Evolutionary conservation across 177 flowering plant genomes (phyloP), one percentile per base, ranked within the genome.

Genomic region (Telopea speciosissima): DNA sequence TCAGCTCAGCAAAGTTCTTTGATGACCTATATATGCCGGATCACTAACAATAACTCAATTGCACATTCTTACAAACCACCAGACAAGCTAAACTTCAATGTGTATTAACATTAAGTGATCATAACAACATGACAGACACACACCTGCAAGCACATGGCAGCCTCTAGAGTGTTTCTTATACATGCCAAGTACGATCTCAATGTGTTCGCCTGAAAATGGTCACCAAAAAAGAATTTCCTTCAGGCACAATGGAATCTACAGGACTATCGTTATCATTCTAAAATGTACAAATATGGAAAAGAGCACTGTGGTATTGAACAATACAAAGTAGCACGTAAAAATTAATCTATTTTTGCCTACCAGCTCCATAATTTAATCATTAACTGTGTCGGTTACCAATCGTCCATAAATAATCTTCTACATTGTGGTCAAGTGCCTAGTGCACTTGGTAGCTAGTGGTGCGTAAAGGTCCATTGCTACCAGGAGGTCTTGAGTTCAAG

Each of bases 151-250:
- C 36, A 58, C 65, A 62, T 25, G 21, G 65, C 65, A 25, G 65
- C 65, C 65, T 62, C 65, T 24, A 62, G 36, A 62, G 65, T 62
- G 21, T 25, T 62, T 24, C 65, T 25, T 62, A 25, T 62, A 40
- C 65, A 62, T 12, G 17, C 28, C 21, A 62, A 62, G 16, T 25
- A 62, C 4, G 36, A 26, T 33, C 65, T 24, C 40, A 62, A 62
- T 14, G 65, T 26, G 36, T 25, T 62, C 17, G 33, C 65, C 65
- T 62, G 65, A n/a, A 14, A 61, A 62, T 62, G 8, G 24, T 16
- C 21, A 62, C 36, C 40, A 58, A n/a, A 49, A 49, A 49, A 49
- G 1, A 11, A 49, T 12, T 49, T 12, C 3, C 1, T 49, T 12
- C 17, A 49, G 54, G 3, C 3, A 16, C 19, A 19, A 36, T 49